Conservation (phyloP, 2,329 filamentous ascomycete species). For the Colletotrichum gloeosporioides region DNA sequence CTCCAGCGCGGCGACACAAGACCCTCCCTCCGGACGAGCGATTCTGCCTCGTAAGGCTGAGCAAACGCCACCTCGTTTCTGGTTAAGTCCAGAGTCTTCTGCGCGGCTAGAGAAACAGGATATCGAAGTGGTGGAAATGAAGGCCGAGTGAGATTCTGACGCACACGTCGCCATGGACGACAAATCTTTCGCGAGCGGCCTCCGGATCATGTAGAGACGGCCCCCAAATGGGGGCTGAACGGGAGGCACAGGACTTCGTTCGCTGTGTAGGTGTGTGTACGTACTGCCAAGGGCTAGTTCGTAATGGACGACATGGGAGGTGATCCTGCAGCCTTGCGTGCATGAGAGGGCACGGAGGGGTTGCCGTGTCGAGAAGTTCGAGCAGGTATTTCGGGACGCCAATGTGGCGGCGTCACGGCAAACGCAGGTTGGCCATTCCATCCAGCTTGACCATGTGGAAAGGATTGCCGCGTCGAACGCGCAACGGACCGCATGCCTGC, state of each 20-base stretch:
- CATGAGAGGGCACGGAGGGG: not conserved
- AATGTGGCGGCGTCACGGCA: not conserved
- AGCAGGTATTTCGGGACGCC: not conserved
- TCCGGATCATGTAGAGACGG: not conserved
- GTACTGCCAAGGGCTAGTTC: not conserved
- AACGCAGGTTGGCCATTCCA: not conserved
- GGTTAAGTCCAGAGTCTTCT: not conserved
- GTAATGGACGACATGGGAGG: not conserved
- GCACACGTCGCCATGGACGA: not conserved
- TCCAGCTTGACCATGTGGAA: not conserved
- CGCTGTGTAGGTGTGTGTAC: not conserved
- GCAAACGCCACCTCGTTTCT: not conserved
- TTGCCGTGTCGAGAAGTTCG: not conserved
- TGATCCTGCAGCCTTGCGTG: constrained; percentile 1
- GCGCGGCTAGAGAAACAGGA: not conserved
- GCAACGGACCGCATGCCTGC: not conserved
- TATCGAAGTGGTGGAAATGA: not conserved
- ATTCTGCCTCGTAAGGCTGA: constrained; percentile 16
- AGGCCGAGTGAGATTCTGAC: not conserved
- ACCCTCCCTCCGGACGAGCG: not conserved
- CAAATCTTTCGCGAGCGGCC: not conserved
- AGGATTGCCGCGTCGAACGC: not conserved
- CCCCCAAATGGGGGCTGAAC: constrained; percentile 7
- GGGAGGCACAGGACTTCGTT: not conserved
- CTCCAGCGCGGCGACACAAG: not conserved